Evolutionary conservation across 441 rosid genomes (phyloP).

Genomic region (Populus hybrid): DNA sequence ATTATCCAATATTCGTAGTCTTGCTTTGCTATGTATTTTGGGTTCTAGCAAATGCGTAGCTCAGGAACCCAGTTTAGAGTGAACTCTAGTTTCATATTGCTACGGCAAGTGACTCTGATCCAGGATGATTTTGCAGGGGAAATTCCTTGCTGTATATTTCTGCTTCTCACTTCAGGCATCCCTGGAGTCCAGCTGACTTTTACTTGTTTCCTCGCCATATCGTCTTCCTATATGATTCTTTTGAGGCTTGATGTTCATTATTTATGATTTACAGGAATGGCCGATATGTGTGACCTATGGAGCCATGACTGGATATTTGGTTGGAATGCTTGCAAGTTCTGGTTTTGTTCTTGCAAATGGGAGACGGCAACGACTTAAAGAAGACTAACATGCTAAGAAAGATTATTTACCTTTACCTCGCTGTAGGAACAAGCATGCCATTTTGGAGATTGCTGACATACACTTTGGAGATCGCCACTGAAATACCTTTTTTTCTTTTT

Average conservation of each 20-base stretch:
- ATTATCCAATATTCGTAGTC: background rate
- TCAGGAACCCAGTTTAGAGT: background rate
- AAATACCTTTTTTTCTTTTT: background rate
- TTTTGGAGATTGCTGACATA: background rate
- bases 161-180: background rate
- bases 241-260: slow-evolving; percentile 9
- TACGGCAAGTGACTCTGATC: background rate
- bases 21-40: background rate
- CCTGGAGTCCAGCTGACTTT: background rate
- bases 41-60: background rate
- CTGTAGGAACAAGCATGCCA: background rate
- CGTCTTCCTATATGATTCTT: background rate
- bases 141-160: background rate
- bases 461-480: background rate
- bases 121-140: background rate
- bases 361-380: slow-evolving; percentile 30
- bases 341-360: slow-evolving; percentile 27
- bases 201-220: background rate
- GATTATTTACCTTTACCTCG: background rate
- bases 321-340: slow-evolving; percentile 46
- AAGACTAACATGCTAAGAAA: slow-evolving; percentile 19
- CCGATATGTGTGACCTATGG: slow-evolving; percentile 85
- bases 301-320: slow-evolving; percentile 54
- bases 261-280: slow-evolving; percentile 58
- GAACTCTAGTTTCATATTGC: background rate